phyloP scores from a whole-genome alignment of 306 rosid species.

The Trichosanthes cucumerina region DNA sequence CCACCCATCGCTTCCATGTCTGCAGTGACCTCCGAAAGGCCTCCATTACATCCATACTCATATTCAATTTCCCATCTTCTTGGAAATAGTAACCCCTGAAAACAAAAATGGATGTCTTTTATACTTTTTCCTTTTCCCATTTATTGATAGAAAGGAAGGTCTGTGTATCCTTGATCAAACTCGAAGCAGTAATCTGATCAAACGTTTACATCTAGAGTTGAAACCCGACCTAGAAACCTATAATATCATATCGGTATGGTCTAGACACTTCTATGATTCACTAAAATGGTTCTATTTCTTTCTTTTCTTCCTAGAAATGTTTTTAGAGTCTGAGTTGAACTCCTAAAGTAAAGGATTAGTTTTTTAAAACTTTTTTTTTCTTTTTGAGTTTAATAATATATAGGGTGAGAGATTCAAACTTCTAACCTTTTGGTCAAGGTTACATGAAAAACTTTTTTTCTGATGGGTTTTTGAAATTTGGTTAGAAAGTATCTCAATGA shows the following conservation, averaged over 20 bases:
- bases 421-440: no score
- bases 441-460: no score
- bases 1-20: conserved; percentile 74
- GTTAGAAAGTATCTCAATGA: neutral
- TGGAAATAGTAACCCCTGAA: conserved; percentile 68
- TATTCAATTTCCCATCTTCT: conserved; percentile 47
- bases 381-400: no score
- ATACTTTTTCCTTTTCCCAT: neutral
- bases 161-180: neutral
- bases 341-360: no score
- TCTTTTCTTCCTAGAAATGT: no score
- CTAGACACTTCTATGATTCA: neutral
- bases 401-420: no score
- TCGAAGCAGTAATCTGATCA: neutral
- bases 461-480: neutral
- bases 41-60: conserved; percentile 51
- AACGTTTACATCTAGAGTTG: neutral
- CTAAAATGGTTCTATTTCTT: neutral
- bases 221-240: neutral
- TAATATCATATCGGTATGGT: neutral
- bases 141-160: neutral
- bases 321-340: no score
- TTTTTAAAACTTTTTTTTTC: no score
- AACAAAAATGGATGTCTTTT: neutral
- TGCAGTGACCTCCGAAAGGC: conserved; percentile 60